A percentile compares a stretch with the other conserved stretches of the same genome.
Evolutionary conservation across 176 grass and related monocot genomes (phyloP).

Genomic region (Aegilops tauschii): DNA sequence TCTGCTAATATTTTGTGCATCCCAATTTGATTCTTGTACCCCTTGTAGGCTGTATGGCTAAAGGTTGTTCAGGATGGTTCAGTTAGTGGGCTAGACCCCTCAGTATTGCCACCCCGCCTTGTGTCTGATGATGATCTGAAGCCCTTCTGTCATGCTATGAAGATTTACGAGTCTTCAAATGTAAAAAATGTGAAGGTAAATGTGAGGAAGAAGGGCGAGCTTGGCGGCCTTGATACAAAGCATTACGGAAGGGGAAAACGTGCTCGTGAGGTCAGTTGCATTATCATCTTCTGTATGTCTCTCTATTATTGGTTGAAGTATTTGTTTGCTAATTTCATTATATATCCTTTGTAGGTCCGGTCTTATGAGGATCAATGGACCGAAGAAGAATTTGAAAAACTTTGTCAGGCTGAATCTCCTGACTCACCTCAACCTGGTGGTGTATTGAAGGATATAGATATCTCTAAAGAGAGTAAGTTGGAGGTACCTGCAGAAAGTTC

Average conservation of each 20-base stretch:
- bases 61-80: conserved; percentile 63
- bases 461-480: conserved; percentile 40
- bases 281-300: not conserved
- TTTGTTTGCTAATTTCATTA: conserved; percentile 23
- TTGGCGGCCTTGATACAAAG: conserved; percentile 78
- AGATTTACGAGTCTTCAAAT: conserved; percentile 67
- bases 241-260: conserved; percentile 99
- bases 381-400: conserved; percentile 99
- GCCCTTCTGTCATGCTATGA: conserved; percentile 86
- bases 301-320: not conserved
- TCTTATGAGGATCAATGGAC: conserved; percentile 99
- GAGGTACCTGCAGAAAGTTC: conserved; percentile 47
- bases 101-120: conserved; percentile 77
- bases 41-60: conserved; percentile 66
- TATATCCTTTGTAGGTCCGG: conserved; percentile 61
- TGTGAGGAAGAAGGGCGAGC: conserved; percentile 69
- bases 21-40: conserved; percentile 26
- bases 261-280: conserved; percentile 79
- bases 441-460: conserved; percentile 50
- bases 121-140: conserved; percentile 83
- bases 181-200: conserved; percentile 46
- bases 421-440: conserved; percentile 44
- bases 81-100: conserved; percentile 44
- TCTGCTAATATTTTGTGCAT: not conserved
- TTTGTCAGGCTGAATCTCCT: conserved; percentile 89